Conservation (phyloP, 2,329 filamentous ascomycete species). For the Daldinia sp. region DNA sequence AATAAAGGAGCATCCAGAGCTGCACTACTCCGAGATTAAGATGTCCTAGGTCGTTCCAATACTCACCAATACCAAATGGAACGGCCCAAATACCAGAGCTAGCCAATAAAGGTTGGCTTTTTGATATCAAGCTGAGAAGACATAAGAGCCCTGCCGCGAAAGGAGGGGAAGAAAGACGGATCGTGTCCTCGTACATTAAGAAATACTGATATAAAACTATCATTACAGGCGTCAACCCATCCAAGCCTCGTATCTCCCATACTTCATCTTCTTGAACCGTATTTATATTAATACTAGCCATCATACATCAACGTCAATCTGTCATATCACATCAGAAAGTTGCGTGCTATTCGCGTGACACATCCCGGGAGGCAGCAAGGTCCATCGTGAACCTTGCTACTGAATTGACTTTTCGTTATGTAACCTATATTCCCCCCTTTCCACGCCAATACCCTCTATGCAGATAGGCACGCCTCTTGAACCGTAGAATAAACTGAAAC, state of each 20-base stretch:
- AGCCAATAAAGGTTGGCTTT: neutral
- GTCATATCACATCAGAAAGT: neutral
- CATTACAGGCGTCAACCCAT: neutral
- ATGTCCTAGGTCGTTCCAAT: too few relatives aligned
- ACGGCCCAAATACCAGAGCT: too few relatives aligned
- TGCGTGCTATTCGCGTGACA: neutral
- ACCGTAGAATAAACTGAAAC: slow-evolving; percentile 1
- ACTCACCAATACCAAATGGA: neutral
- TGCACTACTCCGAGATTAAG: neutral
- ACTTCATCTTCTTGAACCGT: neutral
- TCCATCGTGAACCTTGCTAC: neutral
- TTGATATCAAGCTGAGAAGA: neutral
- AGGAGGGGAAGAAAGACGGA: neutral
- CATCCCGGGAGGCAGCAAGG: neutral
- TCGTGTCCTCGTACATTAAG: neutral
- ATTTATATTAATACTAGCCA: neutral
- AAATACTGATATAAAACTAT: neutral
- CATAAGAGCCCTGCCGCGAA: neutral
- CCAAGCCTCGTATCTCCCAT: neutral
- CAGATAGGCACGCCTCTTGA: slow-evolving; percentile 8
- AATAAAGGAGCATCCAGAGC: neutral
- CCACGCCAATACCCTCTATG: slow-evolving; percentile 11
- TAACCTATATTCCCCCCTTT: neutral
- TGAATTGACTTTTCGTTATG: slow-evolving; percentile 17
- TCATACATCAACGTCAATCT: slow-evolving; percentile 3